phyloP scores from a whole-genome alignment of 148 eudicot species.

The Silene latifolia region DNA sequence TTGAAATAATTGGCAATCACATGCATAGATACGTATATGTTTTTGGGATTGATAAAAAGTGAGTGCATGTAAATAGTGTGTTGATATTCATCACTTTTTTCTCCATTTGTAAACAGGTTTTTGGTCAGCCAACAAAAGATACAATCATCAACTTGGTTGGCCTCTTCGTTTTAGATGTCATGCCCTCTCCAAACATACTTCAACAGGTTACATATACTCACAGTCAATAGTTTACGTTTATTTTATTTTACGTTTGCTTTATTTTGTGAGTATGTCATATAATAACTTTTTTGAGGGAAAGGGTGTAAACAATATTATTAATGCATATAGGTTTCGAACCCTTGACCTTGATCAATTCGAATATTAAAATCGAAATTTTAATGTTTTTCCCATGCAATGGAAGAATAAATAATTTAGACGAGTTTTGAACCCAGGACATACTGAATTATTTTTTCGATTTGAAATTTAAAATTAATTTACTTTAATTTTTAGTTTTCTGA shows the following conservation, averaged over 20 bases:
- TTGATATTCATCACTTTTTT: slow-evolving; percentile 1
- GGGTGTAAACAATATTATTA: not conserved
- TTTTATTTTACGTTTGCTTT: no score
- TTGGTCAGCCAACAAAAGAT: slow-evolving; percentile 23
- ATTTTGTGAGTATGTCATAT: no score
- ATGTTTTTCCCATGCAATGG: no score
- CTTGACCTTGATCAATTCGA: not conserved
- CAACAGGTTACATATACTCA: slow-evolving; percentile 21
- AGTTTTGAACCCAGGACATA: not conserved
- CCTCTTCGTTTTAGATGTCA: slow-evolving; percentile 29
- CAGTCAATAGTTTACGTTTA: no score
- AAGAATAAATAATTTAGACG: not conserved
- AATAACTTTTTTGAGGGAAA: no score
- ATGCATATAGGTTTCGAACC: not conserved
- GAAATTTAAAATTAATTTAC: no score
- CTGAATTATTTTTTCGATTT: not conserved
- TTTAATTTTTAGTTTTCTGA: not conserved
- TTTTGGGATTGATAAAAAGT: not conserved
- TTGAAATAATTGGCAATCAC: not conserved
- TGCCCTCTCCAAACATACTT: slow-evolving; percentile 27
- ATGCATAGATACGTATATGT: not conserved
- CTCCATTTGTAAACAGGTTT: slow-evolving; percentile 16
- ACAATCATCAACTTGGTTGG: slow-evolving; percentile 20
- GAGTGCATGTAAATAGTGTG: slow-evolving; percentile 9
- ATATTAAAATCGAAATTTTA: no score